Evolutionary conservation across 768 basidiomycete species (phyloP), one percentile per base, ranked within the genome.

Genomic region (Astraeus odoratus): DNA sequence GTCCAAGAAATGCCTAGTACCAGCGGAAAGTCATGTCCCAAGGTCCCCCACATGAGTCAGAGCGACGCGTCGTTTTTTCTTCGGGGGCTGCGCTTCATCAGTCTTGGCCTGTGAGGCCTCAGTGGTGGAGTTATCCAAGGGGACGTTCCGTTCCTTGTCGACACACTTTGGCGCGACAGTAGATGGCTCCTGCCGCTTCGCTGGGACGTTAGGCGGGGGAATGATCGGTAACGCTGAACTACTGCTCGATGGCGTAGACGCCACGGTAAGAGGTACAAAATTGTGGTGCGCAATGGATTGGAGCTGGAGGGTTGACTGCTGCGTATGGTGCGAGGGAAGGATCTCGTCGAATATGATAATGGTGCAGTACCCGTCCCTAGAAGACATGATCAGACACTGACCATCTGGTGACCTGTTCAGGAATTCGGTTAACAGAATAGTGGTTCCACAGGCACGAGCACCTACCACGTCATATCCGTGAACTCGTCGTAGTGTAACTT

Each of bases 401-500:
- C 96, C 96, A 56, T 98, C 96, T 1, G 92, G 81, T 1, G 95
- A 95, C 95, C 95, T 98, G 56, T 42, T 15, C 1, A n/a, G 36
- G 15, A 19, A 43, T 45, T 19, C n/a, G 51, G 42, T 47, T n/a
- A 47, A 42, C 36, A 36, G 20, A 26, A 33, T n/a, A n/a, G 13
- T 30, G 27, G 16, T 41, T 13, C n/a, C 41, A 27, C 26, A 33
- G 37, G 42, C 19, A 54, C 5, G 29, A 25, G 25, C 18, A 72
- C 88, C 33, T 56, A 97, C 96, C 96, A 99, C 33, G 85, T 80
- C 66, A 96, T 73, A 67, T 99, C 96, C 6, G 96, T 98, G 60
- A 98, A 98, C 57, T 95, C 91, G 50, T 95, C 92, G 61, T 96
- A 98, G 66, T 99, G 96, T 50, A 98, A 67, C 57, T 94, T 95